Percentiles rank a stretch among this genome's conserved stretches.
These are phyloP conservation scores for Torulaspora delbrueckii DNA, from an alignment of 805 yeast species.

Conservation along the genomic window DNA sequence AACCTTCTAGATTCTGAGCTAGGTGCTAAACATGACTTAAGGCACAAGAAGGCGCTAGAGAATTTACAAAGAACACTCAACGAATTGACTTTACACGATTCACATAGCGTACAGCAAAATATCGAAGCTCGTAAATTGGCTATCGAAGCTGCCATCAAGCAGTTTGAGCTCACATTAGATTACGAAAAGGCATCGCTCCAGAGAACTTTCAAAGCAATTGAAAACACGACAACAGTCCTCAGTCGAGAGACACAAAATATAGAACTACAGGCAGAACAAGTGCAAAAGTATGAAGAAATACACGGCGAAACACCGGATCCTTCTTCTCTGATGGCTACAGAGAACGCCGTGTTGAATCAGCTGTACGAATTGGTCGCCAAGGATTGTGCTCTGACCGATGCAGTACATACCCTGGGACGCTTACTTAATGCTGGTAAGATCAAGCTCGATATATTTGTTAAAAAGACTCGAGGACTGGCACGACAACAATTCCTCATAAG, in stretches of 20 bases:
- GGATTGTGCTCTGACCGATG: slow-evolving; percentile 67
- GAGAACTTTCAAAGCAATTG: slow-evolving; percentile 23
- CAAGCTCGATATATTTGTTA: slow-evolving; percentile 27
- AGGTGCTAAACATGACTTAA: slow-evolving; percentile 7
- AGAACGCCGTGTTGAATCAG: slow-evolving; percentile 53
- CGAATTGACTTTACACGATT: slow-evolving; percentile 13
- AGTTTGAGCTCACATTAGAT: slow-evolving; percentile 36
- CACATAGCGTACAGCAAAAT: slow-evolving; percentile 3
- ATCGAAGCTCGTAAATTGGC: slow-evolving; percentile 11
- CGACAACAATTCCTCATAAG: slow-evolving; percentile 58
- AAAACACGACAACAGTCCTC: slow-evolving; percentile 31
- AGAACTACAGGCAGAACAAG: slow-evolving; percentile 31
- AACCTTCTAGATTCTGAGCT: slow-evolving; percentile 13
- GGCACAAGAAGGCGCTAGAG: slow-evolving; percentile 15
- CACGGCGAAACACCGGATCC: slow-evolving; percentile 34
- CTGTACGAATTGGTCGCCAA: slow-evolving; percentile 48
- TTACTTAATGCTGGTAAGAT: slow-evolving; percentile 20
- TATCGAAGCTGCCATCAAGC: slow-evolving; percentile 35
- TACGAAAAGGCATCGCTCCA: slow-evolving; percentile 35
- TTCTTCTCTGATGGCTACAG: slow-evolving; percentile 46
- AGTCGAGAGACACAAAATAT: slow-evolving; percentile 31
- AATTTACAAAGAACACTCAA: slow-evolving; percentile 13
- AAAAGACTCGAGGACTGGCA: slow-evolving; percentile 49
- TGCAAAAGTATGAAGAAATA: slow-evolving; percentile 19
- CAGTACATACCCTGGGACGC: slow-evolving; percentile 46